These are phyloP conservation scores for Globisporangium okanoganense DNA, from an alignment of 352 stramenopile species.

Conservation along the genomic window DNA sequence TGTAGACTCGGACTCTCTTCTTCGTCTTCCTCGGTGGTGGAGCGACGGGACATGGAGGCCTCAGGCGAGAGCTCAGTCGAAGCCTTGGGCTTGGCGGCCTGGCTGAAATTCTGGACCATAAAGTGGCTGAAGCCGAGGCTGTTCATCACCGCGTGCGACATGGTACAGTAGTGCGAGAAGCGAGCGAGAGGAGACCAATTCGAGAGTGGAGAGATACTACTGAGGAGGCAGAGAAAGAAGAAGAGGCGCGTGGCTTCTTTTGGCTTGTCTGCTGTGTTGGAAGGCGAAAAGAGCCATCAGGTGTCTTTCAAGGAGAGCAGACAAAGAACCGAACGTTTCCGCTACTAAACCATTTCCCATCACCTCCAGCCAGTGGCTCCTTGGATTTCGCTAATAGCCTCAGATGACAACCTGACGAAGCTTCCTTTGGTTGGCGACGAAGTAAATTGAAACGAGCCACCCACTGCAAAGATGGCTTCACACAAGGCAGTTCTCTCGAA, in stretches of 20 bases:
- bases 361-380: neutral
- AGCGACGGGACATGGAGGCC: conserved; percentile 10
- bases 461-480: conserved; percentile 4
- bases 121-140: conserved; percentile 14
- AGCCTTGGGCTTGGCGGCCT: neutral
- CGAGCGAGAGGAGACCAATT: conserved; percentile 10
- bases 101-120: conserved; percentile 11
- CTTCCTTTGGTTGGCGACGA: neutral
- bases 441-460: neutral
- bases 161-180: neutral
- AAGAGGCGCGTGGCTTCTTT: neutral
- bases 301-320: neutral
- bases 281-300: neutral
- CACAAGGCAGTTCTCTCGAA: neutral
- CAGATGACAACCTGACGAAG: neutral
- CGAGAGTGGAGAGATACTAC: conserved; percentile 5
- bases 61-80: neutral
- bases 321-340: conserved; percentile 18
- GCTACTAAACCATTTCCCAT: neutral
- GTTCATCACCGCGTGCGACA: conserved; percentile 10
- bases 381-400: neutral
- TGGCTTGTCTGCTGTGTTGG: neutral
- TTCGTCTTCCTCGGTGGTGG: conserved; percentile 11
- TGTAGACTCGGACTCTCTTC: neutral
- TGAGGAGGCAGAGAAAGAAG: neutral